Percentiles rank a stretch among this genome's conserved stretches.
phyloP scores from a whole-genome alignment of 371 early-diverging fungal species.

The Choanephora cucurbitarum region DNA sequence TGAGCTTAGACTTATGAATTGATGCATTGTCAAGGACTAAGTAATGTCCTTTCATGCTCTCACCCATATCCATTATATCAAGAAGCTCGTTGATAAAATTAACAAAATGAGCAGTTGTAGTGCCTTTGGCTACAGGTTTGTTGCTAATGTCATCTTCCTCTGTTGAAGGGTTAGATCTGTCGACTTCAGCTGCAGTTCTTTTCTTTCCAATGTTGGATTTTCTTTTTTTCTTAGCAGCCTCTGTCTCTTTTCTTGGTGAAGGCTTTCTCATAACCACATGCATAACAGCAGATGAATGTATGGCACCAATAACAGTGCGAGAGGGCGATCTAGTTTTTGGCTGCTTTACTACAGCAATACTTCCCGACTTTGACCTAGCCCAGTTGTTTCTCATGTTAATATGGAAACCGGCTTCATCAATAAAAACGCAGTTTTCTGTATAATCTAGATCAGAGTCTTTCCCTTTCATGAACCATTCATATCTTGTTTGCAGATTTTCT shows the following conservation, averaged over 20 bases:
- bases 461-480: conserved; percentile 18
- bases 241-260: conserved; percentile 12
- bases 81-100: conserved; percentile 17
- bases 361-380: conserved; percentile 7
- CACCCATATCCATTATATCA: conserved; percentile 12
- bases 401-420: conserved; percentile 19
- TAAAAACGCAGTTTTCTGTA: conserved; percentile 21
- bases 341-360: conserved; percentile 2
- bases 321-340: conserved; percentile 2
- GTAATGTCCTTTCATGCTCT: conserved; percentile 11
- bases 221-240: conserved; percentile 15
- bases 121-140: conserved; percentile 10
- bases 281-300: conserved; percentile 13
- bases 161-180: not conserved
- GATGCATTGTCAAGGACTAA: conserved; percentile 13
- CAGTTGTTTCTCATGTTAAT: conserved; percentile 13
- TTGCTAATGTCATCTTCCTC: conserved; percentile 14
- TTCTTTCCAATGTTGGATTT: no score
- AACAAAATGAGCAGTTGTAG: conserved; percentile 18
- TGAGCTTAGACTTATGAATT: conserved; percentile 10
- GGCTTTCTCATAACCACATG: conserved; percentile 16
- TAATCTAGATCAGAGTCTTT: conserved; percentile 17
- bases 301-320: conserved; percentile 17
- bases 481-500: conserved; percentile 8
- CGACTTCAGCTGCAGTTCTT: no score